Evolutionary conservation across 768 basidiomycete genomes (phyloP).

Genomic region (Boletus reticulatus): DNA sequence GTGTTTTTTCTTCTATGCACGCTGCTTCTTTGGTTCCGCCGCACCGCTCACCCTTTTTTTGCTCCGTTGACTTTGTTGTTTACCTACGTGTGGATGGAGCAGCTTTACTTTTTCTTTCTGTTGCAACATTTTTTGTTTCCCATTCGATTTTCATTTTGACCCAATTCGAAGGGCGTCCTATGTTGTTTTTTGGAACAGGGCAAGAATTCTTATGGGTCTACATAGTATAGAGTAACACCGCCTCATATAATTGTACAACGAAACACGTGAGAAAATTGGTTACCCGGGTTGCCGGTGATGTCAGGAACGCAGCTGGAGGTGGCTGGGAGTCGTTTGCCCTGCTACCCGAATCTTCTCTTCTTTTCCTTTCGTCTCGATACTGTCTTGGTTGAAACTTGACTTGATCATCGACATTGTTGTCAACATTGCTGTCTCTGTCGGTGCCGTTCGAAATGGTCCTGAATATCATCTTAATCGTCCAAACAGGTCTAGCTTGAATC

Average conservation of each 20-base stretch:
- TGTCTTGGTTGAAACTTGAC: too few species aligned
- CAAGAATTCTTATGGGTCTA: conserved; percentile 18
- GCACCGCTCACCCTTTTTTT: too few species aligned
- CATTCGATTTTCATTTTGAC: not conserved
- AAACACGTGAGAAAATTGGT: conserved; percentile 17
- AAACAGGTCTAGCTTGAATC: not conserved
- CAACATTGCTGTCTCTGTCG: not conserved
- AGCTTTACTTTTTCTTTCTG: not conserved
- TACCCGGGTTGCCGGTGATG: not conserved
- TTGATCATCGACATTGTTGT: not conserved
- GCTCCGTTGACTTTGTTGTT: not conserved
- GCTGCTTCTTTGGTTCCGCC: not conserved
- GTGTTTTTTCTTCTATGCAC: conserved; percentile 6
- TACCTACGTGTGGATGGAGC: conserved; percentile 6
- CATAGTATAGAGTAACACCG: conserved; percentile 26
- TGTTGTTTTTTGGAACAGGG: conserved; percentile 17
- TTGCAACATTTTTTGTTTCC: not conserved
- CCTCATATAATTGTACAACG: conserved; percentile 28
- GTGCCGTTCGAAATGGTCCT: not conserved
- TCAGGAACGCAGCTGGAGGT: not conserved
- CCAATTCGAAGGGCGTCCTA: conserved; percentile 8
- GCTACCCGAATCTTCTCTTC: not conserved
- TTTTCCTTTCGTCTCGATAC: not conserved
- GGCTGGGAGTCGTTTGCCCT: not conserved
- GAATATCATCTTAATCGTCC: not conserved